Evolutionary conservation across 345 rosid species (phyloP), one percentile per base, ranked within the genome.

Genomic region (Hirschfeldia incana): DNA sequence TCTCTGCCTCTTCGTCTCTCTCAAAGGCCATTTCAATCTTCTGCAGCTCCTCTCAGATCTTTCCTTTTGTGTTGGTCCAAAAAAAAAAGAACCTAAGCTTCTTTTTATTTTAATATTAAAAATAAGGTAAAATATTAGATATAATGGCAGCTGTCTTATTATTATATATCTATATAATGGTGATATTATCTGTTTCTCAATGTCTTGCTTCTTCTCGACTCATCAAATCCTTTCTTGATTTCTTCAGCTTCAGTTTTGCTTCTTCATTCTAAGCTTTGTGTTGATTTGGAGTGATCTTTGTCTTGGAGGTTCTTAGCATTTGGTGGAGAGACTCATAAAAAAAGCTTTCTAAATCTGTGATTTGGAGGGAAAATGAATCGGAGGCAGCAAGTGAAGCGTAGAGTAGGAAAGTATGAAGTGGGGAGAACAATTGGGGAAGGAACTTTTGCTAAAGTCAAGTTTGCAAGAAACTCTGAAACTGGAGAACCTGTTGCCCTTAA

Each of bases 401-500:
- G 89, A 17, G 93, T 95, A 29, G 99, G 99, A 16, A 92, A 88
- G 81, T 95, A 91, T 80, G 98, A 95, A 69, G 87, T 95, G 62
- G 99, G 99, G 67, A 87, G 99, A 85, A 95, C 98, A 15, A 91
- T 95, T 74, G 99, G 99, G 0, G 99, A 95, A 75, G 98, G 99
- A 63, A 86, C 99, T 63, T 95, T 95, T 85, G 99, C 98, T 4
- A 95, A 95, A 86, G 98, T 95, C 49, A 95, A 90, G 89, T 95
- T 90, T 81, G 99, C 98, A 1, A 88, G 91, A 73, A 95, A 93
- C 74, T 91, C 96, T 4, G 89, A 91, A 82, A 95, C 94, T 0
- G 92, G 93, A 17, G 92, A 91, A 16, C 84, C 89, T 11, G 99
- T 95, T 26, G 98, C 99, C 72, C 84, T 95, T 77, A 95, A 95